These are phyloP conservation scores for Penicillium turbatum DNA, from an alignment of 495 filamentous ascomycete genomes.

Conservation along the genomic window DNA sequence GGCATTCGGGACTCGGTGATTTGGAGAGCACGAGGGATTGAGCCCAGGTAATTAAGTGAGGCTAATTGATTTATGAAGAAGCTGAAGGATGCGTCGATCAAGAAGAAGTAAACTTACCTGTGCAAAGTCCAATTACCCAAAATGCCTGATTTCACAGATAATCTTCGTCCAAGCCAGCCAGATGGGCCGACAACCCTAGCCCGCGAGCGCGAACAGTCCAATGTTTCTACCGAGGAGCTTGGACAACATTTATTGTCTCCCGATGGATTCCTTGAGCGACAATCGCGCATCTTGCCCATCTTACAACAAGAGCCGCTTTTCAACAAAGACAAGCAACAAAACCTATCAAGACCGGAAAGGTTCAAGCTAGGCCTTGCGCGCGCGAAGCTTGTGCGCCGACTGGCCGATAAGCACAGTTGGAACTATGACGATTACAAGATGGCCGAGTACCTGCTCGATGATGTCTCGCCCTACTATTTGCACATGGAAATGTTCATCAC, in stretches of 20 bases:
- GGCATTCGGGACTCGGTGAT: constrained; percentile 27
- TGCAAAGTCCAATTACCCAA: neutral
- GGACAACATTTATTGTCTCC: constrained; percentile 36
- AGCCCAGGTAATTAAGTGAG: neutral
- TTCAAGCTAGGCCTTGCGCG: constrained; percentile 46
- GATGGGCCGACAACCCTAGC: constrained; percentile 35
- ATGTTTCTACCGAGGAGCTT: constrained; percentile 35
- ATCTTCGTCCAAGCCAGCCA: constrained; percentile 37
- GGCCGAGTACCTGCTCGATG: constrained; percentile 44
- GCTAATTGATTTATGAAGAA: neutral
- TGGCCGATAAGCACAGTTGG: constrained; percentile 39
- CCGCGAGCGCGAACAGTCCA: constrained; percentile 35
- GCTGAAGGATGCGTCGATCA: no score
- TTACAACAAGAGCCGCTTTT: constrained; percentile 37
- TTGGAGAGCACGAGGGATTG: neutral
- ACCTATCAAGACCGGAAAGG: constrained; percentile 42
- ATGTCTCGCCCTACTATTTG: constrained; percentile 42
- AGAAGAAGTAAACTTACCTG: neutral
- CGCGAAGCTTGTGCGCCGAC: constrained; percentile 42
- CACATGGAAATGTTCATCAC: constrained; percentile 33
- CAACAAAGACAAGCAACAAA: constrained; percentile 40
- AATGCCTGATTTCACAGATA: constrained; percentile 47
- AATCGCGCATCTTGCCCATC: constrained; percentile 35
- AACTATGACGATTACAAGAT: constrained; percentile 39
- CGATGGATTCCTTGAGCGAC: constrained; percentile 40